phyloP scores from a whole-genome alignment of 2,329 filamentous ascomycete genomes.

The Tolypocladium guangdongense region DNA sequence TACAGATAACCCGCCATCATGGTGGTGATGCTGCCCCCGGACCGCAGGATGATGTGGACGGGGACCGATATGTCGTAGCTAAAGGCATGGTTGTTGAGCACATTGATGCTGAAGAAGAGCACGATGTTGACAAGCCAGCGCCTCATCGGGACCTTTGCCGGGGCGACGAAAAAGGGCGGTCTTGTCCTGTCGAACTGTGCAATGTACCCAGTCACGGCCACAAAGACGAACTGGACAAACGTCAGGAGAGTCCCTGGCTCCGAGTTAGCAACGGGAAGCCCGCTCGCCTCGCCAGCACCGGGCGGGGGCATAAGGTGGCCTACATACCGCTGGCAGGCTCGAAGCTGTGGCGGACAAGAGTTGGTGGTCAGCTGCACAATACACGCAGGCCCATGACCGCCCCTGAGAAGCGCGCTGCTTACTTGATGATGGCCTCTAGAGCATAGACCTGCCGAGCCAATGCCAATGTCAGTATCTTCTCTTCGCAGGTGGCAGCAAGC shows the following conservation, averaged over 20 bases:
- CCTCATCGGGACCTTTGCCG: constrained; percentile 68
- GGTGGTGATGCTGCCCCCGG: constrained; percentile 90
- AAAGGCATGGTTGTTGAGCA: constrained; percentile 96
- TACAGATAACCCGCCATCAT: constrained; percentile 83
- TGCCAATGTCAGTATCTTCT: background rate
- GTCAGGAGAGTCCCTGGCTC: constrained; percentile 66
- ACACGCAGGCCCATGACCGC: background rate
- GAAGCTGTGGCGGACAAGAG: constrained; percentile 40
- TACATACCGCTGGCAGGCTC: constrained; percentile 68
- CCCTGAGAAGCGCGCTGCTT: constrained; percentile 24
- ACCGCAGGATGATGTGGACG: constrained; percentile 91
- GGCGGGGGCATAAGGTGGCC: background rate
- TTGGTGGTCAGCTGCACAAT: constrained; percentile 1
- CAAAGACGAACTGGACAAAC: constrained; percentile 81
- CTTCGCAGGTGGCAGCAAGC: background rate
- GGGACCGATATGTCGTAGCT: constrained; percentile 94
- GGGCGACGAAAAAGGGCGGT: constrained; percentile 61
- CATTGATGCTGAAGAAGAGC: constrained; percentile 87
- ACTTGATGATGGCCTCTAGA: constrained; percentile 91
- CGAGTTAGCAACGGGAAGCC: constrained; percentile 1
- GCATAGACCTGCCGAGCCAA: constrained; percentile 66
- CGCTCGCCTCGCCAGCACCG: background rate
- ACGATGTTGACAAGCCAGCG: constrained; percentile 84
- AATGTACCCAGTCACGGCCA: constrained; percentile 66
- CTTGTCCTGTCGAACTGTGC: constrained; percentile 60